Evolutionary conservation across 345 rosid genomes (phyloP).

Genomic region (Orychophragmus violaceus): DNA sequence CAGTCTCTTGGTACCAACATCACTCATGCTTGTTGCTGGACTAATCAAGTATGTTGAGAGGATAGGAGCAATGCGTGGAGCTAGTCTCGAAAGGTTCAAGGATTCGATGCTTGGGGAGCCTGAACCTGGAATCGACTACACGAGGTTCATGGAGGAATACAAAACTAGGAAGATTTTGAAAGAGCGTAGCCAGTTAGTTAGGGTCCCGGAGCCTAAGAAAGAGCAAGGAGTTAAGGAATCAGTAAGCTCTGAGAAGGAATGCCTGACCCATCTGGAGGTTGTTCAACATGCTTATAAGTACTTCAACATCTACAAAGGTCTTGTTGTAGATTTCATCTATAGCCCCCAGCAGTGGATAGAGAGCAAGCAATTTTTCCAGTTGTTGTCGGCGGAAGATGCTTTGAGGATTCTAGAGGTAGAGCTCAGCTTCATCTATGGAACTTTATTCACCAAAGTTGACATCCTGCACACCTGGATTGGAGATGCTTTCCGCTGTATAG

Average conservation of each 20-base stretch:
- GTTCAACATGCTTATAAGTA: slow-evolving; percentile 16
- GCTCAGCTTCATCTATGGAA: slow-evolving; percentile 36
- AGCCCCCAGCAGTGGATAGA: background rate
- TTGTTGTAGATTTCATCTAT: slow-evolving; percentile 32
- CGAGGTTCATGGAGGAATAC: slow-evolving; percentile 17
- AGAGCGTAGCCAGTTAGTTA: background rate
- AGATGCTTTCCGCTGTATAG: slow-evolving; percentile 3
- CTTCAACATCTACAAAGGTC: slow-evolving; percentile 31
- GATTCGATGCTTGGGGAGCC: slow-evolving; percentile 17
- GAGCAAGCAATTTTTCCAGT: background rate
- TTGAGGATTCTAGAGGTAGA: slow-evolving; percentile 34
- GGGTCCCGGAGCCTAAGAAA: background rate
- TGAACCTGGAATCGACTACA: slow-evolving; percentile 6
- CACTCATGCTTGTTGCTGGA: slow-evolving; percentile 31
- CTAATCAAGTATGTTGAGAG: slow-evolving; percentile 34
- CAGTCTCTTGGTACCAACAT: background rate
- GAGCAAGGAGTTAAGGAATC: background rate
- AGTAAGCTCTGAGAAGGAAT: too few species aligned
- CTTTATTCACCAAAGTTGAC: slow-evolving; percentile 37
- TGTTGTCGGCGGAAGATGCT: background rate
- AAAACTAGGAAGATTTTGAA: background rate
- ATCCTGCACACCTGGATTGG: slow-evolving; percentile 9
- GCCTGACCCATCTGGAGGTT: slow-evolving; percentile 6
- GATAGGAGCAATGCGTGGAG: slow-evolving; percentile 27
- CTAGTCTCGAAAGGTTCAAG: slow-evolving; percentile 22